Evolutionary conservation across 768 basidiomycete genomes (phyloP).

Genomic region (Pleurotus eryngii): DNA sequence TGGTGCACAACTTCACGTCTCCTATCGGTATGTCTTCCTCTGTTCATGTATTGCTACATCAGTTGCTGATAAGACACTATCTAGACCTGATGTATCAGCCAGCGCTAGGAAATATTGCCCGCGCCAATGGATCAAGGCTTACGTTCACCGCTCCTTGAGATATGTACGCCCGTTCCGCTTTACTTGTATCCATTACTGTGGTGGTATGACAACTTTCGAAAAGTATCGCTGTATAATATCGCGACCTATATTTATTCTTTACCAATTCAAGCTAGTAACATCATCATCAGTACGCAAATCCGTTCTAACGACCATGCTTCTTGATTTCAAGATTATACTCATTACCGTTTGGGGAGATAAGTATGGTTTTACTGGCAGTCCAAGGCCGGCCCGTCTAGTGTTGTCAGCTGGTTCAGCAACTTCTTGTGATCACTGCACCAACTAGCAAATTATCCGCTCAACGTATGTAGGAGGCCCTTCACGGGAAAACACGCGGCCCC

Average conservation of each 20-base stretch:
- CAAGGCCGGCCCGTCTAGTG: too few relatives aligned
- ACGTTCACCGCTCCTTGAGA: constrained; percentile 29
- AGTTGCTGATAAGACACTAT: not conserved
- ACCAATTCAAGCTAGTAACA: not conserved
- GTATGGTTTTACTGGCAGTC: too few relatives aligned
- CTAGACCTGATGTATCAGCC: constrained; percentile 25
- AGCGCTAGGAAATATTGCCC: constrained; percentile 6
- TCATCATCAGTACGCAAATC: too few relatives aligned
- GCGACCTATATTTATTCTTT: not conserved
- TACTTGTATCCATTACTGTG: not conserved
- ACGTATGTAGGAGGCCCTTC: too few relatives aligned
- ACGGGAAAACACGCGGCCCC: too few relatives aligned
- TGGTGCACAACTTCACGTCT: constrained; percentile 65
- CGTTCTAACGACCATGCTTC: too few relatives aligned
- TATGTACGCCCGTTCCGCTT: not conserved
- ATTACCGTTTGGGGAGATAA: too few relatives aligned
- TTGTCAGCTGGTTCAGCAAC: too few relatives aligned
- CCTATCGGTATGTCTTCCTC: constrained; percentile 53
- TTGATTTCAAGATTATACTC: too few relatives aligned
- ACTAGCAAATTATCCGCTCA: too few relatives aligned
- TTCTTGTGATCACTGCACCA: too few relatives aligned
- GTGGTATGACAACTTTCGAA: not conserved
- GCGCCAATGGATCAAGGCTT: constrained; percentile 22
- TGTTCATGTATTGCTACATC: too few relatives aligned
- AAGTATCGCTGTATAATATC: constrained; percentile 6